A percentile compares a stretch with the other conserved stretches of the same genome.
Conservation (phyloP, 345 rosid species). For the Turnera subulata region DNA sequence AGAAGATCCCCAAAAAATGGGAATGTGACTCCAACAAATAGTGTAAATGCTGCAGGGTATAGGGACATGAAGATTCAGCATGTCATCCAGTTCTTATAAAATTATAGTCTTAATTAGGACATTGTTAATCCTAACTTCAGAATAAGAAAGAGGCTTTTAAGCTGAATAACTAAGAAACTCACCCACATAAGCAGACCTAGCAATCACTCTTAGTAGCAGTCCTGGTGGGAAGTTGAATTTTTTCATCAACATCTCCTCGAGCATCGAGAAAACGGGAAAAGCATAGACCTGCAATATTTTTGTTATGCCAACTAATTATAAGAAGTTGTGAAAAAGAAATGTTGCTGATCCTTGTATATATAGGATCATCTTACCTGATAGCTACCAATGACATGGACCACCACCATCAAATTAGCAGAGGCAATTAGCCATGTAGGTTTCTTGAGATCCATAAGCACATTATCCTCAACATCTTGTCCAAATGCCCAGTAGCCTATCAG, state of each 20-base stretch:
- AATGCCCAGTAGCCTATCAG: conserved; percentile 78
- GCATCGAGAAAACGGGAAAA: conserved; percentile 83
- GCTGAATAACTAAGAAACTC: conserved; percentile 8
- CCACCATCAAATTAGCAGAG: conserved; percentile 90
- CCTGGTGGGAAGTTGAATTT: conserved; percentile 57
- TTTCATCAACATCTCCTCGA: conserved; percentile 58
- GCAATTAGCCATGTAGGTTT: conserved; percentile 88
- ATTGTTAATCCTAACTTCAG: background rate
- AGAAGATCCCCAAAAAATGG: conserved; percentile 96
- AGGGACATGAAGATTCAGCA: background rate
- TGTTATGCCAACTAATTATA: no score
- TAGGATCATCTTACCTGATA: conserved; percentile 84
- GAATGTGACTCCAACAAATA: conserved; percentile 77
- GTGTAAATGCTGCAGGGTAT: conserved; percentile 60
- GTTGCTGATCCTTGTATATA: no score
- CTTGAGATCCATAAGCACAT: conserved; percentile 57
- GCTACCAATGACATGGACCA: conserved; percentile 90
- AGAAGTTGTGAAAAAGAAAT: no score
- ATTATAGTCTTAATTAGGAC: no score
- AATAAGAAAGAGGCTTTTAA: background rate
- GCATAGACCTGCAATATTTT: conserved; percentile 58
- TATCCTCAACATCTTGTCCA: conserved; percentile 78
- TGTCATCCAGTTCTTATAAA: background rate
- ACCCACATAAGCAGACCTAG: conserved; percentile 88
- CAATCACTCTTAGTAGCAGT: conserved; percentile 45